Conservation (phyloP, 192 early-diverging fungal genomes). For the Thoreauomyces humboldtii region DNA sequence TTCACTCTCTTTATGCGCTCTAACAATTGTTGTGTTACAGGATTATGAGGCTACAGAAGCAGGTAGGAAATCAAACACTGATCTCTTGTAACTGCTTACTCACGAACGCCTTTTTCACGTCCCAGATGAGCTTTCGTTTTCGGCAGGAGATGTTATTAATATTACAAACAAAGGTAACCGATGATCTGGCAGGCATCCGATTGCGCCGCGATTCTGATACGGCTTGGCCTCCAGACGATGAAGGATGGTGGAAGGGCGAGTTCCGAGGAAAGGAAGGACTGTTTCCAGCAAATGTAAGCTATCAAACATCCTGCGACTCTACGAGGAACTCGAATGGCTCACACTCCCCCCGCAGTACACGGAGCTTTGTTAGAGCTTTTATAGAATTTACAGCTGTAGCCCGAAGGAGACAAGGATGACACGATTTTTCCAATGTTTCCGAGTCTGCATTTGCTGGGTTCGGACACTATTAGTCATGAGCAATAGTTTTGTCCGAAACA, state of each 20-base stretch:
- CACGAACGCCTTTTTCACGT: constrained; percentile 20
- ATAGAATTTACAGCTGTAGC: too few relatives aligned
- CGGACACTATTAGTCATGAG: too few relatives aligned
- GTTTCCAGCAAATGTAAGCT: constrained; percentile 47
- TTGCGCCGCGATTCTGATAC: background rate
- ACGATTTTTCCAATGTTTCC: too few relatives aligned
- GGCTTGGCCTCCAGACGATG: constrained; percentile 31
- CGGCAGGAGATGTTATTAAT: constrained; percentile 58
- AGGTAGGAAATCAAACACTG: constrained; percentile 14
- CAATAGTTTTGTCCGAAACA: too few relatives aligned
- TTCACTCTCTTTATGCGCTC: background rate
- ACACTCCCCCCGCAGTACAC: too few relatives aligned
- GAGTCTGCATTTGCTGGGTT: too few relatives aligned
- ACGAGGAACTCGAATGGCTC: too few relatives aligned
- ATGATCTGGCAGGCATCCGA: background rate
- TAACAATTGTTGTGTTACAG: constrained; percentile 9
- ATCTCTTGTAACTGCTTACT: too few relatives aligned
- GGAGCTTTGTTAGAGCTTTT: too few relatives aligned
- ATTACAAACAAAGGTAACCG: constrained; percentile 47
- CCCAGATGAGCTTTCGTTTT: constrained; percentile 57
- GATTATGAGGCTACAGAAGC: constrained; percentile 55
- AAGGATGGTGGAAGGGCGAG: constrained; percentile 55
- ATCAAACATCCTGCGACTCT: too few relatives aligned
- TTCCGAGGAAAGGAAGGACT: constrained; percentile 47
- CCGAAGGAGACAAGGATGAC: too few relatives aligned